Evolutionary conservation across 805 yeast genomes (phyloP).

Genomic region (Barnettozyma sp.): DNA sequence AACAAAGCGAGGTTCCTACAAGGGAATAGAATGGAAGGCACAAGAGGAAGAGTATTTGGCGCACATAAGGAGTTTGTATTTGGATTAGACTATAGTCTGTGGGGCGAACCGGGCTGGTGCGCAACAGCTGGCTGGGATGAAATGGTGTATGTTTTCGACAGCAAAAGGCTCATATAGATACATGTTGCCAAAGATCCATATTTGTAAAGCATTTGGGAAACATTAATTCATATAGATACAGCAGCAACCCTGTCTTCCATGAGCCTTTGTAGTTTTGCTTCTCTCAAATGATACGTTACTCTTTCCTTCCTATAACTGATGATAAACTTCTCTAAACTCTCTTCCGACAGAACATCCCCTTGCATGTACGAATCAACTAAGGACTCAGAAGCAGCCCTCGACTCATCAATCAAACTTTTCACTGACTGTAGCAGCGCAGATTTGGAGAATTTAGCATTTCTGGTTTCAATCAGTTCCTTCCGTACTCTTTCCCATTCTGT

Average conservation of each 20-base stretch:
- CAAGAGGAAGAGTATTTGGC: constrained; percentile 52
- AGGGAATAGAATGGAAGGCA: constrained; percentile 37
- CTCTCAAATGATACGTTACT: constrained; percentile 36
- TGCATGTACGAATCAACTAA: constrained; percentile 28
- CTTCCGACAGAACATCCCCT: constrained; percentile 23
- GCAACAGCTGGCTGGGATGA: constrained; percentile 97
- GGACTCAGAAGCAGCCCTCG: constrained; percentile 29
- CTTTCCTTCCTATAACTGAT: constrained; percentile 35
- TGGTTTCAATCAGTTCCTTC: constrained; percentile 27
- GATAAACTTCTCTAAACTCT: constrained; percentile 32
- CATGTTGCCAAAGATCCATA: too few relatives aligned
- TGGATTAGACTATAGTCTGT: constrained; percentile 91
- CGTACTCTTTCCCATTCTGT: constrained; percentile 32
- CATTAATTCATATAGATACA: too few relatives aligned
- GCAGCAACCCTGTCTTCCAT: constrained; percentile 25
- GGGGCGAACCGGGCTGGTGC: constrained; percentile 97
- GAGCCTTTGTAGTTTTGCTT: constrained; percentile 43
- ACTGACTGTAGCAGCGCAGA: constrained; percentile 29
- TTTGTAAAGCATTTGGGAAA: too few relatives aligned
- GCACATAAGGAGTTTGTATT: constrained; percentile 83
- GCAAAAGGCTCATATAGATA: constrained; percentile 4
- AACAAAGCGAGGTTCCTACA: constrained; percentile 44
- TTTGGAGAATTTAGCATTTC: constrained; percentile 31
- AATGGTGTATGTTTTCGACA: constrained; percentile 83
- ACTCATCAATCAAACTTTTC: constrained; percentile 25